Conservation (phyloP, 805 yeast species). For the Kazachstania taianensis region DNA sequence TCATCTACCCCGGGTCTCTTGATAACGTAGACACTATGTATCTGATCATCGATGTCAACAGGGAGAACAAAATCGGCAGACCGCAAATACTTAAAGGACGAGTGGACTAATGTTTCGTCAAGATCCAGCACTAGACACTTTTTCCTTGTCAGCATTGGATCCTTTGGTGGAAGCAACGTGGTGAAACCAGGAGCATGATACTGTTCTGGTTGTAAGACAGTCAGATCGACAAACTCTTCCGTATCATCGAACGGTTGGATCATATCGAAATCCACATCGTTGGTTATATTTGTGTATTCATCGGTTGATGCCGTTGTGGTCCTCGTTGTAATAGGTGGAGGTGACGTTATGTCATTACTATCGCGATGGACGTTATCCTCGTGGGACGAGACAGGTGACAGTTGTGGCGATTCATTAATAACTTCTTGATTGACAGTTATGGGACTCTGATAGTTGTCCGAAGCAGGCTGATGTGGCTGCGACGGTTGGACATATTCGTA, state of each 20-base stretch:
- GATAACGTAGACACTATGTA: slow-evolving; percentile 90
- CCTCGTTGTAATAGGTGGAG: slow-evolving; percentile 2
- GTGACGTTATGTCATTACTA: neutral
- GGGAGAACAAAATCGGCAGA: slow-evolving; percentile 96
- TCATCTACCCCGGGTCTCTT: slow-evolving; percentile 98
- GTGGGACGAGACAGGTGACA: slow-evolving; percentile 1
- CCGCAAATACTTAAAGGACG: slow-evolving; percentile 82
- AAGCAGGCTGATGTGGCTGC: no score
- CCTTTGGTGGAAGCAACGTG: slow-evolving; percentile 48
- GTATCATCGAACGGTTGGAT: slow-evolving; percentile 9
- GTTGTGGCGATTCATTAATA: neutral
- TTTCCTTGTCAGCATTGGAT: slow-evolving; percentile 40
- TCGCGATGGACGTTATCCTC: slow-evolving; percentile 1
- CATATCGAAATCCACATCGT: slow-evolving; percentile 7
- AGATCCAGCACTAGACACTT: slow-evolving; percentile 87
- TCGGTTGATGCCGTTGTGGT: no score
- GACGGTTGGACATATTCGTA: no score
- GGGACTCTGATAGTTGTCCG: no score
- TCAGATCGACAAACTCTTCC: slow-evolving; percentile 44
- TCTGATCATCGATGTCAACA: slow-evolving; percentile 87
- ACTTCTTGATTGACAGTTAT: neutral
- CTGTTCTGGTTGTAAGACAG: slow-evolving; percentile 64
- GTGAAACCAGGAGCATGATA: slow-evolving; percentile 54
- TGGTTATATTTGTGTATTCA: neutral
- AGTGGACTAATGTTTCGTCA: slow-evolving; percentile 94